Conservation (phyloP, 768 basidiomycete genomes). For the Tricholoma saponaceum region DNA sequence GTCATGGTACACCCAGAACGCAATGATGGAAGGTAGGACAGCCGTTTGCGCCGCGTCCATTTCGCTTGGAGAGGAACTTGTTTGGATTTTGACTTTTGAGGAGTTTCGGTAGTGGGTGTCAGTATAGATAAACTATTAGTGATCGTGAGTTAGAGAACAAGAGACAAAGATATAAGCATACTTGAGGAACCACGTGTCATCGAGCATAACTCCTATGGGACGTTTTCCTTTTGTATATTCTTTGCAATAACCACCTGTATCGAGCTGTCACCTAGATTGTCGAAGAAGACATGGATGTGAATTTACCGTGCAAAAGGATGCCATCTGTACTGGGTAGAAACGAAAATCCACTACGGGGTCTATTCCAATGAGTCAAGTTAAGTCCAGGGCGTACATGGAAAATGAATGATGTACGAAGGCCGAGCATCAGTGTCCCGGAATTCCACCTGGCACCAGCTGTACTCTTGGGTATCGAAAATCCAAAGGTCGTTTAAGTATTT, state of each 20-base stretch:
- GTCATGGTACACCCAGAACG: slow-evolving; percentile 88
- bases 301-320: slow-evolving; percentile 69
- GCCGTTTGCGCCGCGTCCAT: slow-evolving; percentile 82
- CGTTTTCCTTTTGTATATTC: slow-evolving; percentile 85
- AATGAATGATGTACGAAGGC: slow-evolving; percentile 55
- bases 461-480: slow-evolving; percentile 83
- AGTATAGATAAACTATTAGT: slow-evolving; percentile 7
- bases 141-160: background rate
- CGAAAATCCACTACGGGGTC: slow-evolving; percentile 80
- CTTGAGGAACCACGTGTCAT: slow-evolving; percentile 88
- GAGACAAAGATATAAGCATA: slow-evolving; percentile 24
- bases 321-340: slow-evolving; percentile 79
- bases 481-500: slow-evolving; percentile 82
- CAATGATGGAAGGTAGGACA: slow-evolving; percentile 61
- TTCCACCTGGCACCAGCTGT: slow-evolving; percentile 79
- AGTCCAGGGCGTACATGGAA: background rate
- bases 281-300: background rate
- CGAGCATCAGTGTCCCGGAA: slow-evolving; percentile 64
- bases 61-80: slow-evolving; percentile 55
- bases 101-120: slow-evolving; percentile 10
- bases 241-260: slow-evolving; percentile 83
- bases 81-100: slow-evolving; percentile 30
- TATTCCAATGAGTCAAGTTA: background rate
- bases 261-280: too few species aligned
- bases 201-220: slow-evolving; percentile 80